A percentile compares a stretch with the other conserved stretches of the same genome.
Conservation (phyloP, 2,329 filamentous ascomycete genomes). For the Geosmithia morbida region DNA sequence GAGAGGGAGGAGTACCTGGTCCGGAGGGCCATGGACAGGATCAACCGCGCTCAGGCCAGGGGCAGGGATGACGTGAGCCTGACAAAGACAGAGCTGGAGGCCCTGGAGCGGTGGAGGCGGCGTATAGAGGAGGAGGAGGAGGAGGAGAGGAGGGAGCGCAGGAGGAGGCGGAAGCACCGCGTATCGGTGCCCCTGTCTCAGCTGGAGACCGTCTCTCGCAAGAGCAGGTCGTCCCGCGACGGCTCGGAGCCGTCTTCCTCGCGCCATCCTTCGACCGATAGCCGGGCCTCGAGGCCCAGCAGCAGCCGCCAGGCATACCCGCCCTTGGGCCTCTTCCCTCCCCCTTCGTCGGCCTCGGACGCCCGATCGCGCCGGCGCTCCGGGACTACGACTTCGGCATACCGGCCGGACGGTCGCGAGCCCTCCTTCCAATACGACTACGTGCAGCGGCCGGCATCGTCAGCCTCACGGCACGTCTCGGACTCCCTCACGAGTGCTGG, state of each 20-base stretch:
- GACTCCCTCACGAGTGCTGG: constrained; percentile 22
- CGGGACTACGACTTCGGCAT: constrained; percentile 22
- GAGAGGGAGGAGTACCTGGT: constrained; percentile 64
- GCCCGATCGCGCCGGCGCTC: constrained; percentile 26
- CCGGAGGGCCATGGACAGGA: constrained; percentile 65
- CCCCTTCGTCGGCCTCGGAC: constrained; percentile 23
- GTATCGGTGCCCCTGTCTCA: constrained; percentile 39
- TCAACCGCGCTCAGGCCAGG: constrained; percentile 60
- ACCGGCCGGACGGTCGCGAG: constrained; percentile 15
- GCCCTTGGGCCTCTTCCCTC: constrained; percentile 36
- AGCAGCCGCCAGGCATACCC: constrained; percentile 18
- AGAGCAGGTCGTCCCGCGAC: constrained; percentile 13
- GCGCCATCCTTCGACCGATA: constrained; percentile 15
- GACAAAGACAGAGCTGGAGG: constrained; percentile 65
- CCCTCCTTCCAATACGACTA: constrained; percentile 32
- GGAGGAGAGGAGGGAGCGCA: constrained; percentile 12
- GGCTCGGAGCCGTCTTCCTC: constrained; percentile 15
- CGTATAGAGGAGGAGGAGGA: constrained; percentile 35
- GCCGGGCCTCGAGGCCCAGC: background rate
- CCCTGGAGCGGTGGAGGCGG: constrained; percentile 55
- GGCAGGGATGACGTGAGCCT: constrained; percentile 71
- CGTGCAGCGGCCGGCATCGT: constrained; percentile 15
- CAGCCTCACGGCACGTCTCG: constrained; percentile 26
- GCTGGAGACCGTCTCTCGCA: constrained; percentile 26
- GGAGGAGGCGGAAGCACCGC: constrained; percentile 28